Percentiles rank a stretch among this genome's conserved stretches.
Evolutionary conservation across 176 grass and related monocot genomes (phyloP).

Genomic region (sorghum (Sorghum bicolor)): DNA sequence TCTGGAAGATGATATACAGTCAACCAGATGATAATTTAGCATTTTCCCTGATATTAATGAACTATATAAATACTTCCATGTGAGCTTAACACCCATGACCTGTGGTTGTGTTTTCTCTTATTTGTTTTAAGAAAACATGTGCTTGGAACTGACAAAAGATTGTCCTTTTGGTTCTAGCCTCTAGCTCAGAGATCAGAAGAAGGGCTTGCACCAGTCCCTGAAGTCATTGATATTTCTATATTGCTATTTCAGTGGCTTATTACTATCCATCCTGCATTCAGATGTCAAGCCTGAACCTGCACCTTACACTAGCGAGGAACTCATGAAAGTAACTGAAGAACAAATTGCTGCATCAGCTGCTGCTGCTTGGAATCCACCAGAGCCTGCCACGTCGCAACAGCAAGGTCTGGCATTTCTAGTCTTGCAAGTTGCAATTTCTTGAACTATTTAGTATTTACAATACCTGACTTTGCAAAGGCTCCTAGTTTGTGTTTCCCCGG

Average conservation of each 20-base stretch:
- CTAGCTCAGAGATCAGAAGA: conserved; percentile 11
- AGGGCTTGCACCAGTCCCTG: not conserved
- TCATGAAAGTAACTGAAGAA: conserved; percentile 84
- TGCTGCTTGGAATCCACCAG: conserved; percentile 32
- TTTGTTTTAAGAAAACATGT: not conserved
- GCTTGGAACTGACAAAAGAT: not conserved
- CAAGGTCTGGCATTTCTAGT: conserved; percentile 45
- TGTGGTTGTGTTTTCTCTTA: not conserved
- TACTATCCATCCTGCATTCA: conserved; percentile 31
- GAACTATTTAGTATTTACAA: not conserved
- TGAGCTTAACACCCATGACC: not conserved
- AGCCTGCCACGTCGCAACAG: conserved; percentile 28
- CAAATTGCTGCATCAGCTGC: conserved; percentile 59
- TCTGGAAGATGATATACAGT: not conserved
- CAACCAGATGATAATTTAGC: not conserved
- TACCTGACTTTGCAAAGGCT: not conserved
- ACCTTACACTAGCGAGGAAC: conserved; percentile 74
- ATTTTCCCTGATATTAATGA: not conserved
- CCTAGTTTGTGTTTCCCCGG: not conserved
- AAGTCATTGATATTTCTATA: conserved; percentile 12
- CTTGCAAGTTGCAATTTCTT: not conserved
- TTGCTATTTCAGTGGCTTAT: not conserved
- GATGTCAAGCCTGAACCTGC: conserved; percentile 57
- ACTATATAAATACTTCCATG: not conserved
- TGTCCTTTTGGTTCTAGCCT: not conserved